These are phyloP conservation scores for Lunularia cruciata DNA, from an alignment of 225 moss, liverwort and hornwort species.

Conservation along the genomic window DNA sequence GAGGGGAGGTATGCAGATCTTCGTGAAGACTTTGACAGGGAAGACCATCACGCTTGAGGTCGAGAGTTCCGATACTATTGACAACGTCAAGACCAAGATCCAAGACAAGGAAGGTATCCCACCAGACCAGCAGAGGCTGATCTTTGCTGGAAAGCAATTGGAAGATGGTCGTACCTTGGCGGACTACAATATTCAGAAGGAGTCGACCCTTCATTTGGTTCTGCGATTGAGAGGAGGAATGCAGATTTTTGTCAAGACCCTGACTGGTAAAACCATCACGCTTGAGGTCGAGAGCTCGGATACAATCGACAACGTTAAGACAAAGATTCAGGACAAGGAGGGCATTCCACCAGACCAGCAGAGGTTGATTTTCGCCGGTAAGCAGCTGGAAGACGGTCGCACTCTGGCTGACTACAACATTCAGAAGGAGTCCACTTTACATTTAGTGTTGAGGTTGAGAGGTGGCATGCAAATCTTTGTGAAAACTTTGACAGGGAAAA, in stretches of 20 bases:
- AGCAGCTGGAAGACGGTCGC: slow-evolving; percentile 18
- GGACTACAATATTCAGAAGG: slow-evolving; percentile 26
- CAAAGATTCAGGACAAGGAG: slow-evolving; percentile 24
- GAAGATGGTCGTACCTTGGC: slow-evolving; percentile 20
- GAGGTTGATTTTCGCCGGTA: slow-evolving; percentile 19
- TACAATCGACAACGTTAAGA: slow-evolving; percentile 20
- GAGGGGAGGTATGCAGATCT: slow-evolving; percentile 7
- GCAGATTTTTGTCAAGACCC: slow-evolving; percentile 27
- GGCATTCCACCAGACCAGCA: slow-evolving; percentile 24
- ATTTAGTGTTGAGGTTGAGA: slow-evolving; percentile 10
- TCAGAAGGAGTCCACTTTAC: slow-evolving; percentile 18
- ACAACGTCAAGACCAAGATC: slow-evolving; percentile 11
- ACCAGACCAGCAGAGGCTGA: slow-evolving; percentile 17
- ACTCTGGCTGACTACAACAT: slow-evolving; percentile 21
- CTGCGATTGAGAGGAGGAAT: slow-evolving; percentile 17
- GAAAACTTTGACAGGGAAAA: slow-evolving; percentile 23
- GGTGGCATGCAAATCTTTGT: slow-evolving; percentile 27
- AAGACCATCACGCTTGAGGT: slow-evolving; percentile 23
- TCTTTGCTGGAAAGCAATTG: slow-evolving; percentile 20
- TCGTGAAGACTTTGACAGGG: slow-evolving; percentile 18
- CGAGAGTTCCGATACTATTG: slow-evolving; percentile 22
- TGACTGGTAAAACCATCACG: slow-evolving; percentile 26
- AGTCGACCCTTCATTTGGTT: slow-evolving; percentile 16
- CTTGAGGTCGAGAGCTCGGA: slow-evolving; percentile 20
- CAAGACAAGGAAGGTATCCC: slow-evolving; percentile 27